These are phyloP conservation scores for Alternaria metachromatica DNA, from an alignment of 2,329 filamentous ascomycete genomes.

Conservation along the genomic window DNA sequence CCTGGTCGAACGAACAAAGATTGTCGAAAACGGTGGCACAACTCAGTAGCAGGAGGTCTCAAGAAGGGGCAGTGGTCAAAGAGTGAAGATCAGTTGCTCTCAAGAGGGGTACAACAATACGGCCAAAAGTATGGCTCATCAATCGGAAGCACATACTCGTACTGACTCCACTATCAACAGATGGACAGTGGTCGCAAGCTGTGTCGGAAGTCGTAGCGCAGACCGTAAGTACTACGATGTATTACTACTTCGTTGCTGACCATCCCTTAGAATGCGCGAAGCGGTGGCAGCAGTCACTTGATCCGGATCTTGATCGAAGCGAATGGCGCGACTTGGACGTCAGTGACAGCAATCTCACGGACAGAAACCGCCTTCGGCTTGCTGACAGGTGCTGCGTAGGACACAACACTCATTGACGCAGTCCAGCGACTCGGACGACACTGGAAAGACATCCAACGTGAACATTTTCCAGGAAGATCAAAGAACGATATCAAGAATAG, in stretches of 20 bases:
- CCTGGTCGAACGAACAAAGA: constrained; percentile 54
- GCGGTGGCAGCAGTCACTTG: constrained; percentile 54
- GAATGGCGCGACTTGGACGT: constrained; percentile 50
- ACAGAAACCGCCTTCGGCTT: neutral
- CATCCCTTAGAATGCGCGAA: constrained; percentile 54
- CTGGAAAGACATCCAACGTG: constrained; percentile 49
- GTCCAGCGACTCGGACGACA: constrained; percentile 44
- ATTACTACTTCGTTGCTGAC: neutral
- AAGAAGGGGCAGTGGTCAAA: constrained; percentile 53
- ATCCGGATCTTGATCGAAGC: constrained; percentile 51
- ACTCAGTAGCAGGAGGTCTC: constrained; percentile 46
- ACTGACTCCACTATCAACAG: constrained; percentile 26
- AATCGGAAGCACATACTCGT: neutral
- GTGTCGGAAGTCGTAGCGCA: constrained; percentile 49
- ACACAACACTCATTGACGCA: constrained; percentile 41
- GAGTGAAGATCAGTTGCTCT: constrained; percentile 44
- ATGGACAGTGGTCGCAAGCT: constrained; percentile 53
- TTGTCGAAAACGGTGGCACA: constrained; percentile 54
- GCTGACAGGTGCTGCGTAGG: constrained; percentile 17
- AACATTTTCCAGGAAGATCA: constrained; percentile 45
- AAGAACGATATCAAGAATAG: constrained; percentile 51
- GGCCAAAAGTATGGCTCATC: constrained; percentile 43
- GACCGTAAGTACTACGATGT: constrained; percentile 43
- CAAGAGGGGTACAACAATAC: constrained; percentile 43
- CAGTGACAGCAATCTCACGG: constrained; percentile 9